A percentile compares a stretch with the other conserved stretches of the same genome.
These are phyloP conservation scores for Suillus subalutaceus DNA, from an alignment of 768 basidiomycete species.

Conservation along the genomic window DNA sequence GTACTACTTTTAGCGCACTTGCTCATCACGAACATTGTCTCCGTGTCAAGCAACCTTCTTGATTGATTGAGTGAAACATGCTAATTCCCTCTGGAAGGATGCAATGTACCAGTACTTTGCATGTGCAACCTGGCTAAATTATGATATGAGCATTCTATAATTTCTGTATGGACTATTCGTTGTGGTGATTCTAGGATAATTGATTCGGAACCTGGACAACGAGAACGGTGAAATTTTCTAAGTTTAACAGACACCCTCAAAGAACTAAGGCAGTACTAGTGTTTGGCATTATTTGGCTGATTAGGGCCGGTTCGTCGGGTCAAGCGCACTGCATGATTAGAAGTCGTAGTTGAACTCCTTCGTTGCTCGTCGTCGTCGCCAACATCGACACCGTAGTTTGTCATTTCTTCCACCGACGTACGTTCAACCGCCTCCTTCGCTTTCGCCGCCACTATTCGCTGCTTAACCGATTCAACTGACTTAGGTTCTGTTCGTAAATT, in stretches of 20 bases:
- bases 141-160: conserved; percentile 26
- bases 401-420: conserved; percentile 19
- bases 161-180: conserved; percentile 25
- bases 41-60: conserved; percentile 8
- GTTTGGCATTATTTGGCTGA: conserved; percentile 35
- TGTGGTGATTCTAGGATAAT: conserved; percentile 5
- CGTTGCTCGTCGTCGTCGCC: conserved; percentile 32
- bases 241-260: background rate
- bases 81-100: conserved; percentile 16
- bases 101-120: conserved; percentile 38
- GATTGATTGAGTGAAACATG: conserved; percentile 9
- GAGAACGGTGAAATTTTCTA: background rate
- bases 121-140: conserved; percentile 22
- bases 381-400: conserved; percentile 26
- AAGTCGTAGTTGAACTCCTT: conserved; percentile 28
- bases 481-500: conserved; percentile 18
- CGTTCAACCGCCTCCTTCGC: conserved; percentile 15
- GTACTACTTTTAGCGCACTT: background rate
- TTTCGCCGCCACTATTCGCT: conserved; percentile 11
- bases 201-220: conserved; percentile 1
- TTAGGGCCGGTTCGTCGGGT: conserved; percentile 37
- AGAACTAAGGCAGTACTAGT: background rate
- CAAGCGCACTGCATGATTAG: conserved; percentile 19
- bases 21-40: conserved; percentile 8
- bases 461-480: conserved; percentile 22